A percentile compares a stretch with the other conserved stretches of the same genome.
These are phyloP conservation scores for Colletotrichum shisoi DNA, from an alignment of 2,329 filamentous ascomycete genomes.

Conservation along the genomic window DNA sequence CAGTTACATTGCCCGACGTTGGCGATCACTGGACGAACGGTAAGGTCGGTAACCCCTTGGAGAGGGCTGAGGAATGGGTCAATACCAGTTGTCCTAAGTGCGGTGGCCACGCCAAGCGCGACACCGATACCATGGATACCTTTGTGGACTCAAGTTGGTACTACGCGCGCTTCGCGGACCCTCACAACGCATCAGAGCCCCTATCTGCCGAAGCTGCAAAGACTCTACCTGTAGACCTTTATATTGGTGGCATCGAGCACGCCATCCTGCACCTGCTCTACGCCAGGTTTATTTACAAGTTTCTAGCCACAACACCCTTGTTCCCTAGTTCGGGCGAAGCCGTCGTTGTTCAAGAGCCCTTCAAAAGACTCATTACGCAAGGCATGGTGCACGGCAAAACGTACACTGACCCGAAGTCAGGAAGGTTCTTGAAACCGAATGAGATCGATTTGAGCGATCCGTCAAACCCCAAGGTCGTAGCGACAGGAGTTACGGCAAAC, in stretches of 20 bases:
- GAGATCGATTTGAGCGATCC: conserved; percentile 73
- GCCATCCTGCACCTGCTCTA: conserved; percentile 91
- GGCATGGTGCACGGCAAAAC: conserved; percentile 94
- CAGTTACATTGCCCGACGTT: conserved; percentile 76
- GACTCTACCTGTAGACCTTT: conserved; percentile 81
- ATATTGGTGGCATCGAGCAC: conserved; percentile 88
- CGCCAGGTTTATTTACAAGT: conserved; percentile 89
- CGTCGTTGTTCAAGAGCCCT: conserved; percentile 70
- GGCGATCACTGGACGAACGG: conserved; percentile 72
- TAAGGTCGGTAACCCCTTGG: conserved; percentile 79
- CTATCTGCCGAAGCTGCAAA: conserved; percentile 69
- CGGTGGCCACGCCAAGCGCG: conserved; percentile 72
- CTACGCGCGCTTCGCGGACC: conserved; percentile 80
- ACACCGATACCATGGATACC: conserved; percentile 96
- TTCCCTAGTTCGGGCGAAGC: conserved; percentile 53
- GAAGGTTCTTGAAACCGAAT: conserved; percentile 77
- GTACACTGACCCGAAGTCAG: conserved; percentile 75
- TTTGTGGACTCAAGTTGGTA: conserved; percentile 98
- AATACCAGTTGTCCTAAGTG: conserved; percentile 80
- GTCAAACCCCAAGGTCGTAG: conserved; percentile 66
- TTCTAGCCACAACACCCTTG: conserved; percentile 67
- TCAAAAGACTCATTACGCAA: conserved; percentile 82
- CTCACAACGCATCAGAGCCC: conserved; percentile 67
- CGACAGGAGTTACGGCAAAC: conserved; percentile 65
- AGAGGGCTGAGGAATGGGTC: conserved; percentile 75